A percentile compares a stretch with the other conserved stretches of the same genome.
These are phyloP conservation scores for Eragrostis nindensis DNA, from an alignment of 176 grass and related monocot genomes.

Conservation along the genomic window DNA sequence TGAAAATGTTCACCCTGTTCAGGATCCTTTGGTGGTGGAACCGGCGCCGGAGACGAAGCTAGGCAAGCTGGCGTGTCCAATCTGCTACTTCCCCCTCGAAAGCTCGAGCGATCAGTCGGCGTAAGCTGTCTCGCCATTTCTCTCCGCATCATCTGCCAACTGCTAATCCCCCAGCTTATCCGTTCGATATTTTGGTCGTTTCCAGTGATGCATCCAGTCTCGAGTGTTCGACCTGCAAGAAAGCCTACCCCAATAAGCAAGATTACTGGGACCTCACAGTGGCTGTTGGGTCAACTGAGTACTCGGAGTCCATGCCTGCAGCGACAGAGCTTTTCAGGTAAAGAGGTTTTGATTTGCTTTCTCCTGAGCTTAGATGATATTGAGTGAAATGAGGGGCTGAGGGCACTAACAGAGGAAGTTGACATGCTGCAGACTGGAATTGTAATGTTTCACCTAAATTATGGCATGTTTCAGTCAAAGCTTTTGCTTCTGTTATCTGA, in stretches of 20 bases:
- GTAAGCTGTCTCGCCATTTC: constrained; percentile 28
- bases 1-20: not conserved
- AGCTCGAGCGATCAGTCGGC: constrained; percentile 40
- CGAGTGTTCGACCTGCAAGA: constrained; percentile 69
- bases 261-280: constrained; percentile 79
- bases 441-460: not conserved
- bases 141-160: not conserved
- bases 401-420: not conserved
- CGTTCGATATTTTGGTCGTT: too few species aligned
- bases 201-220: constrained; percentile 28
- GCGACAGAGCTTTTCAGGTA: constrained; percentile 79
- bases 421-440: not conserved
- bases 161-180: too few species aligned
- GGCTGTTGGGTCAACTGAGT: constrained; percentile 49
- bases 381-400: not conserved
- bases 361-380: not conserved
- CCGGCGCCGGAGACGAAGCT: constrained; percentile 20
- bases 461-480: not conserved
- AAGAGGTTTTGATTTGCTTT: not conserved
- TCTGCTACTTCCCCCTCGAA: constrained; percentile 70
- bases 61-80: constrained; percentile 67
- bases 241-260: constrained; percentile 57
- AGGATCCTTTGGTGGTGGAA: constrained; percentile 36
- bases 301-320: constrained; percentile 67
- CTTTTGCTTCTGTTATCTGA: not conserved